phyloP scores from a whole-genome alignment of 805 yeast genomes.

The Candida insectorum region DNA sequence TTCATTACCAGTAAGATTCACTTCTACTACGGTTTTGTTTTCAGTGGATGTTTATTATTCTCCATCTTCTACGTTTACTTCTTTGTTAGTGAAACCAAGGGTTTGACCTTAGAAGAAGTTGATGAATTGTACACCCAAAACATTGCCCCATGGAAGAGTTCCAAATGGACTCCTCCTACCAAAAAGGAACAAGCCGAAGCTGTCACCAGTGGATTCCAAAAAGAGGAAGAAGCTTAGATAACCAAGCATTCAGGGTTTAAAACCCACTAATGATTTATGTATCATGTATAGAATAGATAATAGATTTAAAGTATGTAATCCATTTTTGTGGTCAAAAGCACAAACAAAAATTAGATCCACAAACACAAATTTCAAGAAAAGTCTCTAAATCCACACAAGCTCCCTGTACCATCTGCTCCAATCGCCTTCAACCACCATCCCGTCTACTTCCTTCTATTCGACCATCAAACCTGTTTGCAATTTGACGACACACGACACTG shows the following conservation, averaged over 20 bases:
- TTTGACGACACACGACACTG: too few relatives aligned
- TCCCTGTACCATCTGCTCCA: too few relatives aligned
- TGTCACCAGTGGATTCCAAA: constrained; percentile 6
- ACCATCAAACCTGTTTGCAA: too few relatives aligned
- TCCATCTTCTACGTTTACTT: constrained; percentile 68
- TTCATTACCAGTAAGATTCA: constrained; percentile 57
- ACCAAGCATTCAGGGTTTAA: constrained; percentile 1
- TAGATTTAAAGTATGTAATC: background rate
- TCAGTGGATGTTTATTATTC: constrained; percentile 60
- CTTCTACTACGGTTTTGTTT: constrained; percentile 63
- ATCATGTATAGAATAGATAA: background rate
- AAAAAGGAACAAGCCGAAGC: constrained; percentile 15
- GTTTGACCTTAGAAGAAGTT: constrained; percentile 78
- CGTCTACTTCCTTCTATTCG: too few relatives aligned
- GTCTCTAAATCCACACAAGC: too few relatives aligned
- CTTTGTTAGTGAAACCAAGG: constrained; percentile 75
- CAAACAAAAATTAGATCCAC: too few relatives aligned
- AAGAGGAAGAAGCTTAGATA: constrained; percentile 3
- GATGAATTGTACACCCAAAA: constrained; percentile 57
- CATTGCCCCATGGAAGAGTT: constrained; percentile 37
- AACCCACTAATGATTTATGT: background rate
- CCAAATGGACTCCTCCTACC: constrained; percentile 50
- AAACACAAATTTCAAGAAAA: too few relatives aligned
- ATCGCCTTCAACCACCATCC: too few relatives aligned
- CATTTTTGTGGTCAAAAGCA: background rate